Percentiles rank a stretch among this genome's conserved stretches.
Evolutionary conservation across 2,329 filamentous ascomycete species (phyloP).

Genomic region (Xylariaceae sp.): DNA sequence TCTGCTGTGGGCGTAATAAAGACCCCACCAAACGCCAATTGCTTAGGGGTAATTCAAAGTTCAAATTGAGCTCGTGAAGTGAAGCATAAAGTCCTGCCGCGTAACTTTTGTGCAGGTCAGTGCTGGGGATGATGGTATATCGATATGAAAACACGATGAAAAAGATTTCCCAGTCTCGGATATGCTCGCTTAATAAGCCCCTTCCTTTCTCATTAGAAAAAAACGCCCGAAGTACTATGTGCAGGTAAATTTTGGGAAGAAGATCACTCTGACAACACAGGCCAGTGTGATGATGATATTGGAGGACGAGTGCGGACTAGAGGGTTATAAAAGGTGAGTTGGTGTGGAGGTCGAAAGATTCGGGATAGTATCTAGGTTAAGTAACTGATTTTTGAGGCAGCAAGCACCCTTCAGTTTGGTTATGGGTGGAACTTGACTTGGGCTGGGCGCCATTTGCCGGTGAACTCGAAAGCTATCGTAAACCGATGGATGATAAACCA

Average conservation of each 20-base stretch:
- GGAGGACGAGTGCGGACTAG: no score
- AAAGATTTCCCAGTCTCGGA: no score
- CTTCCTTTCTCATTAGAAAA: background rate
- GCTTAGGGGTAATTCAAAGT: background rate
- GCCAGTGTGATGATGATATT: no score
- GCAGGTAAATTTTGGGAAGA: no score
- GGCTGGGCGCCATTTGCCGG: background rate
- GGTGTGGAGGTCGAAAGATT: background rate
- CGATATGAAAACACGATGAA: background rate
- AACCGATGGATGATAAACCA: background rate
- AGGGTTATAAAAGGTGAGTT: no score
- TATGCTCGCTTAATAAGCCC: background rate
- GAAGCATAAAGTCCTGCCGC: no score
- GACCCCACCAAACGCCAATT: background rate
- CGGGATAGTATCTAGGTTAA: background rate
- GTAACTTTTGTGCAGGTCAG: no score
- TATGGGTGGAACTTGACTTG: background rate
- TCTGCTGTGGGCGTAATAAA: no score
- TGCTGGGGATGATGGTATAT: background rate
- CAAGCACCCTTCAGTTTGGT: background rate
- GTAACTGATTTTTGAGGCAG: slow-evolving; percentile 7
- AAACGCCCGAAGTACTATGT: background rate
- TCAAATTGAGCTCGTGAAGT: background rate
- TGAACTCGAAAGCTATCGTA: background rate
- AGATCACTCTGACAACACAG: no score